Evolutionary conservation across 2,329 filamentous ascomycete species (phyloP), one percentile per base, ranked within the genome.

Genomic region (Aspergillus costaricaensis): DNA sequence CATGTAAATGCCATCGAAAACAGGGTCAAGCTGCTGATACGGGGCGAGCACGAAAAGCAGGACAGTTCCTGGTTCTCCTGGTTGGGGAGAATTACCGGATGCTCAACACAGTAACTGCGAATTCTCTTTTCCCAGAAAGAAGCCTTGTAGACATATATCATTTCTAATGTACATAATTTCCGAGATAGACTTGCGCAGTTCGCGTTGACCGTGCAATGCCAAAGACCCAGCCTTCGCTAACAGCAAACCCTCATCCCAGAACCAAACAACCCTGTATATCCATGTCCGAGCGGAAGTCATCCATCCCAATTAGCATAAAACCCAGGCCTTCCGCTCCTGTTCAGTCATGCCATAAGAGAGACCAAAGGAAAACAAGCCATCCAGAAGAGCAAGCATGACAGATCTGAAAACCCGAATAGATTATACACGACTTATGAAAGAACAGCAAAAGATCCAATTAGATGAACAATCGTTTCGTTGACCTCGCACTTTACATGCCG

Each of bases 1-100:
- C 90, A 93, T 73, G 90, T 95, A 1, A 80, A 84, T 49, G 88
- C 91, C 57, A 83, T 91, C 52, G 91, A 90, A 79, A 81, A 76
- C 43, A 80, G 86, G 41, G 85, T 89, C 1, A 82, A 85, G 43
- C 84, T 86, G 65, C 75, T 92, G 32, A 85, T 90, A 70, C 71
- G 72, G 14, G 85, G 86, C 64, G 83, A 90, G 7, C 85, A 87
- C 75, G 85, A 82, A 61, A 86, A 88, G 72, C 85, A 85, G 67
- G 86, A 70, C 82, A 85, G 65, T 50, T 78, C 77, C 62, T 90
- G 88, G 88, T 76, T 87, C 48, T 82, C 88, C 41, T 81, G 86
- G 74, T 83, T 85, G 36, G 70, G 70, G 25, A 15, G 47, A 27
- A 2, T 30, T 17, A 50, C 47, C 15, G 47, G 47, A 50, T 32